These are phyloP conservation scores for Tulasnella sp. DNA, from an alignment of 768 basidiomycete genomes.

Conservation along the genomic window DNA sequence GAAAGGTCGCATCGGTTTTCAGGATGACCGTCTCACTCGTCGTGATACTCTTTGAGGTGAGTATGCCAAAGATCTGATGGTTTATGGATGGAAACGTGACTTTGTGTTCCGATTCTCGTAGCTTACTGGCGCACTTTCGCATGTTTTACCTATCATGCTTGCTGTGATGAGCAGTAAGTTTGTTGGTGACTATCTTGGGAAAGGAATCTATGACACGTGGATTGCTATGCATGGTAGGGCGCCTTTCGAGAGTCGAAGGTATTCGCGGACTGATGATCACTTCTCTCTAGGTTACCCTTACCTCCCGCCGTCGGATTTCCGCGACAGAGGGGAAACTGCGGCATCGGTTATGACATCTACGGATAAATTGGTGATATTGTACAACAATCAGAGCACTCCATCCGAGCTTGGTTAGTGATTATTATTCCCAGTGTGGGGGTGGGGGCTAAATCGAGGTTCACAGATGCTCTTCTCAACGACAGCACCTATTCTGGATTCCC, in stretches of 20 bases:
- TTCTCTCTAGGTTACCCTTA: conserved; percentile 60
- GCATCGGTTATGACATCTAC: conserved; percentile 53
- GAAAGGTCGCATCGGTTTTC: neutral
- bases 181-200: conserved; percentile 56
- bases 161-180: conserved; percentile 70
- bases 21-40: conserved; percentile 54
- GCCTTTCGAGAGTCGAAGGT: neutral
- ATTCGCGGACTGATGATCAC: conserved; percentile 32
- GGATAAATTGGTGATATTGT: conserved; percentile 44
- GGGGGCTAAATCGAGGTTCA: neutral
- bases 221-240: conserved; percentile 15
- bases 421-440: neutral
- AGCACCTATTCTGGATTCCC: conserved; percentile 58
- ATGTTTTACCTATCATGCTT: conserved; percentile 77
- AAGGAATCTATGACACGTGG: conserved; percentile 18
- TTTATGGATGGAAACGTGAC: neutral
- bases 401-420: conserved; percentile 40
- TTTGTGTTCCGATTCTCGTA: conserved; percentile 26
- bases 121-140: conserved; percentile 72
- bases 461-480: conserved; percentile 38
- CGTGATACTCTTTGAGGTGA: conserved; percentile 66
- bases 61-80: neutral
- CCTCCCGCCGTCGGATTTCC: conserved; percentile 57
- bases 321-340: conserved; percentile 56
- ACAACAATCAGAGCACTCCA: conserved; percentile 38